A percentile compares a stretch with the other conserved stretches of the same genome.
Conservation (phyloP, 1,284 basidiomycete species). For the Vanrija sp. region DNA sequence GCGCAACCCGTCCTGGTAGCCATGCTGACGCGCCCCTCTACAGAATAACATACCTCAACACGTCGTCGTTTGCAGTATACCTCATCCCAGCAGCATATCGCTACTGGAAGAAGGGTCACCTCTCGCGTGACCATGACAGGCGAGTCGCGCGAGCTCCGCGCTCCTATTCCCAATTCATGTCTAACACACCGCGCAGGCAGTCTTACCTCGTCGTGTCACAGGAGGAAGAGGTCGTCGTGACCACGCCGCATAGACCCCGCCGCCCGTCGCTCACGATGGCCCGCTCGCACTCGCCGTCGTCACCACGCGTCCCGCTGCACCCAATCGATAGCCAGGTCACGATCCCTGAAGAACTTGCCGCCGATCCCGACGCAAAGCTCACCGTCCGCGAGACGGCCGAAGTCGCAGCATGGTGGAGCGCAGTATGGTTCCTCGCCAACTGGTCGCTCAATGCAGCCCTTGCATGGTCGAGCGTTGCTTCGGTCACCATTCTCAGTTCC, state of each 20-base stretch:
- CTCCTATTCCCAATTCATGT: no score
- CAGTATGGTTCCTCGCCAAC: slow-evolving; percentile 88
- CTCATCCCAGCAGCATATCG: slow-evolving; percentile 60
- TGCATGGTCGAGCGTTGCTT: slow-evolving; percentile 82
- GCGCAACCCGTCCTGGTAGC: not conserved
- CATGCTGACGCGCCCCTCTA: not conserved
- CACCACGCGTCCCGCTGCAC: slow-evolving; percentile 18
- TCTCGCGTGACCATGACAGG: no score
- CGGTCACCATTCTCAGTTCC: slow-evolving; percentile 79
- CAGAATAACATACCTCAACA: slow-evolving; percentile 51
- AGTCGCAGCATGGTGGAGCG: slow-evolving; percentile 71
- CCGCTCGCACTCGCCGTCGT: slow-evolving; percentile 14
- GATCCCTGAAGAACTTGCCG: not conserved
- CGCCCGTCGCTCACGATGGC: slow-evolving; percentile 8
- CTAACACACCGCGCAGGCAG: no score
- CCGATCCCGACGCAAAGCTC: slow-evolving; percentile 46
- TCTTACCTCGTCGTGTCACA: no score
- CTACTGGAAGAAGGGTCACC: slow-evolving; percentile 9
- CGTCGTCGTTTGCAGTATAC: slow-evolving; percentile 77
- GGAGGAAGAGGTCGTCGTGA: not conserved
- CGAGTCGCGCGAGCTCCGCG: no score
- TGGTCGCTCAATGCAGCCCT: slow-evolving; percentile 80
- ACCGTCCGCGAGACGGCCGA: slow-evolving; percentile 67
- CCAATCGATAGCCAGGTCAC: slow-evolving; percentile 7
- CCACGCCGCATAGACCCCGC: not conserved